Evolutionary conservation across 768 basidiomycete species (phyloP).

Genomic region (Kwoniella sp.): DNA sequence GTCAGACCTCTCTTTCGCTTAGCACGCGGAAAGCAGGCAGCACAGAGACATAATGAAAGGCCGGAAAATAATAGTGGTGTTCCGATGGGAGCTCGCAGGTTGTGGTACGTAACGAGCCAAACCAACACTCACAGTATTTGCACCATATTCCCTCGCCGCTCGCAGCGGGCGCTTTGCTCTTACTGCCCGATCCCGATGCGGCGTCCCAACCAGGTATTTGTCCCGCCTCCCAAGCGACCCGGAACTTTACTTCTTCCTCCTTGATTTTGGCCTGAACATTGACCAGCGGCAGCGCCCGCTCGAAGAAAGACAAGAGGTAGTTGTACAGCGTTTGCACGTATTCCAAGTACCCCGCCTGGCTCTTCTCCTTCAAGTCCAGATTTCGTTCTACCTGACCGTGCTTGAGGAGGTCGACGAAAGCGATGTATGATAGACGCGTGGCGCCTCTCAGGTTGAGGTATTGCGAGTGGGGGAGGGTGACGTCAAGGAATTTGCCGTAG

Average conservation of each 20-base stretch:
- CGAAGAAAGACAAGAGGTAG: constrained; percentile 84
- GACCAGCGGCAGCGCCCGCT: constrained; percentile 78
- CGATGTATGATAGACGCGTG: constrained; percentile 75
- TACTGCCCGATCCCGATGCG: constrained; percentile 57
- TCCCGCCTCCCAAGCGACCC: constrained; percentile 74
- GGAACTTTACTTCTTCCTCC: constrained; percentile 71
- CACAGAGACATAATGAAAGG: too few relatives aligned
- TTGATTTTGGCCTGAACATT: constrained; percentile 72
- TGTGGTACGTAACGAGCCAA: background rate
- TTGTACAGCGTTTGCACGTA: constrained; percentile 80
- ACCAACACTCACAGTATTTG: constrained; percentile 72
- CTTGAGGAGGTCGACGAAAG: constrained; percentile 86
- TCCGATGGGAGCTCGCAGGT: too few relatives aligned
- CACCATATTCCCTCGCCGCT: constrained; percentile 83
- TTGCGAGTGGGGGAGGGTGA: constrained; percentile 82
- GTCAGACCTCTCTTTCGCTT: too few relatives aligned
- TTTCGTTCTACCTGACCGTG: constrained; percentile 62
- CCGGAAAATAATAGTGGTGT: too few relatives aligned
- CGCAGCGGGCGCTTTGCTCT: constrained; percentile 60
- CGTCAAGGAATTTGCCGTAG: constrained; percentile 91
- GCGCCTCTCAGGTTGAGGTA: constrained; percentile 89
- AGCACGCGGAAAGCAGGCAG: too few relatives aligned
- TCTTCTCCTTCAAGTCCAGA: constrained; percentile 51
- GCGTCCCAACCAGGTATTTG: constrained; percentile 76
- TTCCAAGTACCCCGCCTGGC: constrained; percentile 59